phyloP scores from a whole-genome alignment of 2,329 filamentous ascomycete species.

The Phoma sp. region DNA sequence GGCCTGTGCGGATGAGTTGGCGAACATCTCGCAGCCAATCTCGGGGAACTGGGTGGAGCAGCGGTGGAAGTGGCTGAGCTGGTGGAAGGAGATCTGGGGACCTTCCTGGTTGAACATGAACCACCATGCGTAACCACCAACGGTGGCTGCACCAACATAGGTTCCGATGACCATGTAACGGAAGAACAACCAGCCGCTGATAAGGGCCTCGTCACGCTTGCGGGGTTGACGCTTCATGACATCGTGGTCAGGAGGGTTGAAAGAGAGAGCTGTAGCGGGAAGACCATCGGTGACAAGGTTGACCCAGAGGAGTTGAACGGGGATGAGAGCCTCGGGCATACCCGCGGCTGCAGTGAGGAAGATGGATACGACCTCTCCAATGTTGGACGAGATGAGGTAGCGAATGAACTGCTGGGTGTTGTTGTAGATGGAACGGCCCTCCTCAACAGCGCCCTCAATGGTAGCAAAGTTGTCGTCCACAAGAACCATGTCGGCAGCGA shows the following conservation, averaged over 20 bases:
- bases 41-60: conserved; percentile 86
- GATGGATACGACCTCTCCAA: conserved; percentile 98
- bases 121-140: conserved; percentile 99
- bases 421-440: conserved; percentile 98
- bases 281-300: conserved; percentile 98
- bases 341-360: conserved; percentile 95
- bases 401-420: conserved; percentile 99
- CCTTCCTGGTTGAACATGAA: conserved; percentile 95
- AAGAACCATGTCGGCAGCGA: conserved; percentile 98
- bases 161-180: conserved; percentile 95
- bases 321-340: conserved; percentile 97
- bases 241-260: conserved; percentile 98
- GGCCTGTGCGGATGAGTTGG: conserved; percentile 82
- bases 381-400: conserved; percentile 98
- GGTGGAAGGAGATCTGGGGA: conserved; percentile 88
- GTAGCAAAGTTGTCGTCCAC: conserved; percentile 99
- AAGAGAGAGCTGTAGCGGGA: conserved; percentile 92
- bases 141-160: conserved; percentile 93
- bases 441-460: conserved; percentile 93
- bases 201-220: conserved; percentile 90
- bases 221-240: conserved; percentile 93
- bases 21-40: conserved; percentile 92
- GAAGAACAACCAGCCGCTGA: conserved; percentile 96
- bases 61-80: conserved; percentile 91
- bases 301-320: conserved; percentile 97